Conservation (phyloP, 164 flowering plant genomes). For the Tetrastigma voinierianum region DNA sequence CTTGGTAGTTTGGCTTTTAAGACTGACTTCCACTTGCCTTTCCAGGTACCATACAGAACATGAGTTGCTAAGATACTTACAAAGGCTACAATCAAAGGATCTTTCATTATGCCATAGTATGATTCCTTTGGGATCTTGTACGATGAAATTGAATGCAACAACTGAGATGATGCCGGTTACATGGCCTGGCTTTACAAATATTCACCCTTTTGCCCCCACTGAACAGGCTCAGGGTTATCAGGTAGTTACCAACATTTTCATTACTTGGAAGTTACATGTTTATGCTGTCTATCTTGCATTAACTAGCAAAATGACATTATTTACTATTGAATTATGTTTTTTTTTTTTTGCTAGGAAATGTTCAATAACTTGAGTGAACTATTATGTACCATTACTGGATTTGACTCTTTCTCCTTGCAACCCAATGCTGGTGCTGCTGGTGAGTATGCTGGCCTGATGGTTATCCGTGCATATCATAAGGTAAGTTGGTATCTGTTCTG, state of each 20-base stretch:
- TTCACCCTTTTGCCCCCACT: slow-evolving; percentile 92
- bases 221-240: slow-evolving; percentile 92
- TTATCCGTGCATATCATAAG: slow-evolving; percentile 96
- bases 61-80: slow-evolving; percentile 85
- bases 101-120: slow-evolving; percentile 97
- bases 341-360: slow-evolving; percentile 67
- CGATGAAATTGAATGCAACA: slow-evolving; percentile 97
- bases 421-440: slow-evolving; percentile 99
- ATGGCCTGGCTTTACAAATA: slow-evolving; percentile 77
- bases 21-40: slow-evolving; percentile 12
- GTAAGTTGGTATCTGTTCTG: slow-evolving; percentile 31
- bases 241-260: slow-evolving; percentile 37
- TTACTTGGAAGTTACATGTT: not conserved
- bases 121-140: slow-evolving; percentile 99
- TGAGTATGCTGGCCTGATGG: slow-evolving; percentile 98
- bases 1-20: not conserved
- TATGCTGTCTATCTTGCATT: not conserved
- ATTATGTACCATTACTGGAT: slow-evolving; percentile 91
- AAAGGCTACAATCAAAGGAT: slow-evolving; percentile 79
- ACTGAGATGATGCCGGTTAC: slow-evolving; percentile 99
- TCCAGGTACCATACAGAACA: slow-evolving; percentile 93
- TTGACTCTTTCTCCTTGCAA: slow-evolving; percentile 97
- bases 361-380: slow-evolving; percentile 77
- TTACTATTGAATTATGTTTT: slow-evolving; percentile 3
- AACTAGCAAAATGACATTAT: slow-evolving; percentile 1